Base-by-base conservation (phyloP, 345 rosid species). In the Physaria fendleri region DNA sequence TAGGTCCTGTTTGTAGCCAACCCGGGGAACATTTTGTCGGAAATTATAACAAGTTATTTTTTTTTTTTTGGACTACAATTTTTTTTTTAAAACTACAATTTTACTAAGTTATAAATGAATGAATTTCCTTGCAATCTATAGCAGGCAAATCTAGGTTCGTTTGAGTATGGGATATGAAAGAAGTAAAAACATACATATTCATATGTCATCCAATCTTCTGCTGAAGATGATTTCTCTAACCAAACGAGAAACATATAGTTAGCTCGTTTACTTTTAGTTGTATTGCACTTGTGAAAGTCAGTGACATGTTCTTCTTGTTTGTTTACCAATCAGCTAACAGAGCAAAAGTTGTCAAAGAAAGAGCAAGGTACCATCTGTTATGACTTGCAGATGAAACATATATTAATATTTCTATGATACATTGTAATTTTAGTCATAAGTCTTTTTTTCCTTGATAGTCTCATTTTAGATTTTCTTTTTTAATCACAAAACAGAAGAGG, bases 311-410 rank as follows among this genome's bases (percentile, higher is more conserved):
- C 14, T n/a, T 58, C 64, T 58, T 13, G 4, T 17, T 35, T 71
- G 62, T 62, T 34, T 66, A 24, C 38, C 56, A 56, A 37, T 69
- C 90, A 90, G 96, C 65, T 84, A 67, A 78, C 80, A 24, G 98
- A 92, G 79, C 85, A 76, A 58, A 92, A 82, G 71, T 61, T 92
- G 65, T 71, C 90, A 20, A 78, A 54, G 49, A 82, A 78, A 82
- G 96, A 88, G 69, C 93, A 85, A 81, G 97, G 97, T 90, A 85
- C 64, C 6, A 3, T 64, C 35, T 63, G 37, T 72, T 66, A 54
- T 59, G 42, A 21, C 17, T 40, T 33, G 28, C 56, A 41, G 35
- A 5, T 71, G 38, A 40, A 29, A 29, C 33, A 13, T 25, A 12
- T 46, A 25, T 41, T 15, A 18, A 58, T 27, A 58, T 14, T 18